Conservation (phyloP, 2,329 filamentous ascomycete species). For the Xylaria sp. region DNA sequence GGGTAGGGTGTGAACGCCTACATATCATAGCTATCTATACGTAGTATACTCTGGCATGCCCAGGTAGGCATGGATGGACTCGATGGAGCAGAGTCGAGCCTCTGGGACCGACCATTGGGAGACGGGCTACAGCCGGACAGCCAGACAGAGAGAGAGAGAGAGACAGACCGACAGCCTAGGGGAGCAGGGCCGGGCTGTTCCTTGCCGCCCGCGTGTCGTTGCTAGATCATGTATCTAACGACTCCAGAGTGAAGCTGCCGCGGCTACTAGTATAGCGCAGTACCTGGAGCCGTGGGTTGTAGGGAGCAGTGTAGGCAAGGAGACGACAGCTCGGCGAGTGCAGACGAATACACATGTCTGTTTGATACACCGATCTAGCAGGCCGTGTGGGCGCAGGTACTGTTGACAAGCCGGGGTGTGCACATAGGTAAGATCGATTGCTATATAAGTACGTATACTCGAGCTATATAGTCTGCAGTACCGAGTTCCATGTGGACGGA, state of each 20-base stretch:
- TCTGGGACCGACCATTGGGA: slow-evolving; percentile 21
- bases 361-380: slow-evolving; percentile 37
- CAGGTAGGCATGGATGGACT: slow-evolving; percentile 26
- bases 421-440: slow-evolving; percentile 2
- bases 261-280: slow-evolving; percentile 32
- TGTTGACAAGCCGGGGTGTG: slow-evolving; percentile 26
- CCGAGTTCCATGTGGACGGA: background rate
- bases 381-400: slow-evolving; percentile 23
- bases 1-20: slow-evolving; percentile 34
- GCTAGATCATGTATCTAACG: slow-evolving; percentile 12
- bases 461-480: background rate
- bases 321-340: slow-evolving; percentile 24
- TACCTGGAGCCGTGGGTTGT: slow-evolving; percentile 9
- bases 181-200: slow-evolving; percentile 15
- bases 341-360: slow-evolving; percentile 32
- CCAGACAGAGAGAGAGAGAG: background rate
- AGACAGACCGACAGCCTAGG: background rate
- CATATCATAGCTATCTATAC: slow-evolving; percentile 32
- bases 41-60: slow-evolving; percentile 1
- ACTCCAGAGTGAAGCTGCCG: slow-evolving; percentile 17
- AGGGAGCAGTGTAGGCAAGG: slow-evolving; percentile 12
- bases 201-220: slow-evolving; percentile 32
- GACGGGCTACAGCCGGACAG: background rate
- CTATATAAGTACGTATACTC: background rate
- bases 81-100: slow-evolving; percentile 24